Base-by-base conservation (phyloP, 2,329 filamentous ascomycete species). In the Ascochyta rabiei region DNA sequence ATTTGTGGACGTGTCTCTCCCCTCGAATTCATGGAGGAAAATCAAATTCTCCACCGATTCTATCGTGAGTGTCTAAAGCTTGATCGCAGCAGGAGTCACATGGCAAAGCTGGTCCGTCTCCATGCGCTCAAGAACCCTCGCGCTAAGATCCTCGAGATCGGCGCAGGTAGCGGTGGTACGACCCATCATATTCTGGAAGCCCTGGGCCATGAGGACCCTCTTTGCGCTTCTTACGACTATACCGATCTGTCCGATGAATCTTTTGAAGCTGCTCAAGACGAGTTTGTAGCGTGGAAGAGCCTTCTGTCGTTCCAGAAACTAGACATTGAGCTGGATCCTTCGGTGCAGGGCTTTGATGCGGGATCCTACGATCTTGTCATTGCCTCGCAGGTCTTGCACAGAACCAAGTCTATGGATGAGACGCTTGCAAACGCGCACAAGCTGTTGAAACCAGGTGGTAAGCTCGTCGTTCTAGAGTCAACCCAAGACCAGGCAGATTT, bases 401-500 rank as follows among this genome's bases (percentile, higher is more conserved):
- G 61, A 15, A 67, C 66, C 2, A 56, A 49, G n/a, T 55, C 60
- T 23, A 57, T 71, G 34, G 28, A 43, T 1, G 44, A 56, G 13
- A 62, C 69, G 0, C 49, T 74, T 26, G 34, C 23, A 18, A 66
- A 72, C 48, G 50, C 51, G 4, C 55, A 63, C 13, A 67, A 62
- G 28, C 48, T 74, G 9, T 56, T 74, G 0, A 61, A 63, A 19
- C 77, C 81, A 0, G 79, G 76, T 1, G 82, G 81, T 0, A 75
- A 77, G 33, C 64, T 84, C 0, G 33, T 83, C 1, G 40, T 82
- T 0, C 53, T 77, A 5, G 81, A 84, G 53, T 42, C 52, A 46
- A 65, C 60, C 2, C 44, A 56, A 35, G 45, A 53, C 8, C 18
- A 62, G 35, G 33, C 59, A 53, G 53, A 46, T 39, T 42, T 53